Evolutionary conservation across 306 rosid genomes (phyloP).

Genomic region (Fragaria nilgerrensis): DNA sequence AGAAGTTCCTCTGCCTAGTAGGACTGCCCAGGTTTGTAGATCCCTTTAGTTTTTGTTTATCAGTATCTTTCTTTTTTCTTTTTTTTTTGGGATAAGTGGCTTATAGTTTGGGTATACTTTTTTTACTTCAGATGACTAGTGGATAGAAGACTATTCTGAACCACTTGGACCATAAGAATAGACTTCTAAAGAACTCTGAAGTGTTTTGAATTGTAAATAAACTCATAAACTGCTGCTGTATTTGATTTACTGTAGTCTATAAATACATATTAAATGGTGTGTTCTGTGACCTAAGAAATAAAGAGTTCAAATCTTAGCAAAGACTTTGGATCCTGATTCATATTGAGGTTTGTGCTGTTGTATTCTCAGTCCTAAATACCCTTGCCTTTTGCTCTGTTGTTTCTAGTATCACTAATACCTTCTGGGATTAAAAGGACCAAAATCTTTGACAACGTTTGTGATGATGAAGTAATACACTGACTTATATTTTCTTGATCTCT

Average conservation of each 20-base stretch:
- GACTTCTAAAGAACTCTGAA: neutral
- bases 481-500: slow-evolving; percentile 1
- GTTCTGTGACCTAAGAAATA: neutral
- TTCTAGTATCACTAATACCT: neutral
- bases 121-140: neutral
- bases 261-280: neutral
- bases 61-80: neutral
- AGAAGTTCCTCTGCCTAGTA: slow-evolving; percentile 66
- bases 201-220: neutral
- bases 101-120: neutral
- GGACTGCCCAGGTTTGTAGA: slow-evolving; percentile 82
- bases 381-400: neutral
- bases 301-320: neutral
- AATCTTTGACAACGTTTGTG: neutral
- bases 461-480: neutral
- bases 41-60: neutral
- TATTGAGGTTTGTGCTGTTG: neutral
- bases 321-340: neutral
- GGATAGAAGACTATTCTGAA: neutral
- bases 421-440: neutral
- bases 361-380: neutral
- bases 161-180: neutral
- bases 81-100: neutral
- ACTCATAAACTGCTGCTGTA: neutral
- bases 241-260: neutral